Base-by-base conservation (phyloP, 768 basidiomycete genomes). In the Mycena chlorophos region DNA sequence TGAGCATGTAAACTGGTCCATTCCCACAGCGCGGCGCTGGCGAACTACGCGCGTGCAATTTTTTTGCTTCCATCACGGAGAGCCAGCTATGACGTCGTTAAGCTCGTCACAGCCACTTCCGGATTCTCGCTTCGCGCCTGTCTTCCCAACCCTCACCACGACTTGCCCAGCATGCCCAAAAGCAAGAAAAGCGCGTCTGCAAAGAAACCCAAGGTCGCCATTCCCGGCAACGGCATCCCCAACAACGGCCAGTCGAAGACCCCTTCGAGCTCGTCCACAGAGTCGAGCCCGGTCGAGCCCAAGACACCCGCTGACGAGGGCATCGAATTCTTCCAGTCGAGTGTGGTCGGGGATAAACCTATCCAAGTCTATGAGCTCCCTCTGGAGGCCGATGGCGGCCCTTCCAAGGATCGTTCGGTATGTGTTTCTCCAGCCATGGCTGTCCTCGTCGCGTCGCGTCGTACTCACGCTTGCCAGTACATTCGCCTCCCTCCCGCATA, bases 401-500 rank as follows among this genome's bases (percentile, higher is more conserved):
- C 97, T 1, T 82, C 79, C 67, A 88, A 91, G 71, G 86, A 89
- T 63, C 83, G 87, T 73, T 85, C 89, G 62, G 96, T 93, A 63
- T 66, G 88, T 78, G 14, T 29, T 20, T n/a, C n/a, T n/a, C n/a
- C n/a, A n/a, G n/a, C n/a, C n/a, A n/a, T n/a, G n/a, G n/a, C 22
- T 17, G 14, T 26, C 46, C 31, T 19, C 39, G 14, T 46, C 19
- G 38, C 51, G 48, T 52, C 54, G 28, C 49, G 37, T 61, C 27
- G 56, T 61, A 22, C 58, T 37, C 37, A 26, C 49, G 42, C 54
- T 51, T 58, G 26, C 56, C 63, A 98, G 97, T 98, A 98, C 71
- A 89, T 96, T 63, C 94, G 97, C 37, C 85, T 99, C 17, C 97
- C 97, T 8, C 94, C 97, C 12, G 92, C 95, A 22, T 81, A 86